Evolutionary conservation across 2,329 filamentous ascomycete genomes (phyloP), one percentile per base, ranked within the genome.

Genomic region (Fusarium sp.): DNA sequence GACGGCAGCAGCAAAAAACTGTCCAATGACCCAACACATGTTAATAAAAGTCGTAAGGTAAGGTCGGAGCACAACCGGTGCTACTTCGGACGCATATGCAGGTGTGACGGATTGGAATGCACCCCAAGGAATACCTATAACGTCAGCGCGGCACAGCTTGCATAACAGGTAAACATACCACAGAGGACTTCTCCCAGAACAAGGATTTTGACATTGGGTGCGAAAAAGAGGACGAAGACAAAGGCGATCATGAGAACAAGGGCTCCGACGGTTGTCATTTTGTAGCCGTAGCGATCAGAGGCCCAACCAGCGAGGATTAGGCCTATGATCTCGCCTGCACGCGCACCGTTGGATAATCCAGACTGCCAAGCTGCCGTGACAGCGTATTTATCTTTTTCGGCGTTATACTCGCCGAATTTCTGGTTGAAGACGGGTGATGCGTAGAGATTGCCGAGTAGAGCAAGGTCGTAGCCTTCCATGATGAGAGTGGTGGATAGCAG

Each of bases 331-430:
- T 86, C 83, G 14, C 87, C 87, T 2, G 83, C 83, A 3, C 82
- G 78, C 0, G 84, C 83, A 18, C 84, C 87, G 58, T 88, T 88
- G 9, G 82, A 83, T 4, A 90, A 73, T 0, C 82, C 87, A 1
- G 85, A 84, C 74, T 89, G 87, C 88, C 88, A 90, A 1, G 83
- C 79, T 0, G 86, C 84, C 2, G 84, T 82, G 25, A 89, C 78
- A 37, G 82, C 79, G 58, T 85, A 85, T 28, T 79, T 81, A 3
- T 77, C 79, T 4, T 77, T 76, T 3, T 69, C 66, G 3, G 70
- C 64, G 13, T 77, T 72, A 25, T 76, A 79, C 0, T 77, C 65
- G n/a, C 85, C 85, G 62, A 83, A 88, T 65, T 80, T 84, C 65
- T 78, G 59, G 66, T 81, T 82, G 71, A 83, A 86, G 44, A 71